phyloP scores from a whole-genome alignment of 768 basidiomycete species.

The Sistotremastrum suecicum region DNA sequence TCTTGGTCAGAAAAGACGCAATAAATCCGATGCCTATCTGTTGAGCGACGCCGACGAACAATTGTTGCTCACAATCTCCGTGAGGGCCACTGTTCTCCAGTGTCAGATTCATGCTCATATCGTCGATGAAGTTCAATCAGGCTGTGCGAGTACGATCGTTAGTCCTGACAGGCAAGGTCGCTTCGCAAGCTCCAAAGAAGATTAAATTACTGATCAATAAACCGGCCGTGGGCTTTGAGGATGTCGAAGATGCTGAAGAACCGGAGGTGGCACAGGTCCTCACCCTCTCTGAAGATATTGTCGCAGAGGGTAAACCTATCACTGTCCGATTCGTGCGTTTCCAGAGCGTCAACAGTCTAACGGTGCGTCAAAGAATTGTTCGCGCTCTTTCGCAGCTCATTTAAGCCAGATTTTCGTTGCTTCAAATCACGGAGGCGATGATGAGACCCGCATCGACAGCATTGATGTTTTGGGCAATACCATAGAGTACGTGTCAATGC shows the following conservation, averaged over 20 bases:
- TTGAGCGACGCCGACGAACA: constrained; percentile 64
- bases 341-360: constrained; percentile 50
- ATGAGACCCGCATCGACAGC: constrained; percentile 52
- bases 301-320: constrained; percentile 32
- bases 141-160: constrained; percentile 49
- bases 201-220: constrained; percentile 54
- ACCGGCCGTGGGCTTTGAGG: constrained; percentile 46
- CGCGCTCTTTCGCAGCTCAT: neutral
- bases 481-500: constrained; percentile 31
- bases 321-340: constrained; percentile 53
- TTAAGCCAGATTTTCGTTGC: constrained; percentile 46
- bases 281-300: constrained; percentile 34
- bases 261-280: constrained; percentile 42
- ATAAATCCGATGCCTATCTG: constrained; percentile 33
- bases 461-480: constrained; percentile 51
- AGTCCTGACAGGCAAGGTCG: constrained; percentile 27
- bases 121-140: constrained; percentile 47
- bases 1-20: constrained; percentile 27
- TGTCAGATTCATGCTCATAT: constrained; percentile 2
- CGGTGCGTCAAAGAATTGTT: constrained; percentile 28
- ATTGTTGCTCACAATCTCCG: constrained; percentile 51
- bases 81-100: constrained; percentile 19
- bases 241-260: constrained; percentile 41
- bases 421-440: constrained; percentile 48
- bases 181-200: constrained; percentile 36